phyloP scores from a whole-genome alignment of 1,284 basidiomycete genomes.

The Ustanciosporium gigantosporum region DNA sequence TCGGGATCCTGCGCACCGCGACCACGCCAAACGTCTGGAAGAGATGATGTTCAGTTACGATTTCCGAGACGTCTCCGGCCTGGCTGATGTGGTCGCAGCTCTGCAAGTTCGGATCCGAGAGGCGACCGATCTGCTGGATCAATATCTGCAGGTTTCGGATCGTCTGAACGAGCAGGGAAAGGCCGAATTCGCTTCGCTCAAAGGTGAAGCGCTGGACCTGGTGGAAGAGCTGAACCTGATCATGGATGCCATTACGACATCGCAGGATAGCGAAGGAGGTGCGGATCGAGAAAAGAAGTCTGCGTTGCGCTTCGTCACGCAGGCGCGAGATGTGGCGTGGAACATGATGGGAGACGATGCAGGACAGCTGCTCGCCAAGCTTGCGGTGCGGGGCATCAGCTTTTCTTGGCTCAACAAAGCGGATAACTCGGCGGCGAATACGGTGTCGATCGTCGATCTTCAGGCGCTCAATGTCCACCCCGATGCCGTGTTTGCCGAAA shows the following conservation, averaged over 20 bases:
- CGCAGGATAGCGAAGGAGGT: constrained; percentile 65
- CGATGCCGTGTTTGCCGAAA: constrained; percentile 84
- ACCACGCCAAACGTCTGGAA: constrained; percentile 64
- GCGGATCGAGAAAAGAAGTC: constrained; percentile 73
- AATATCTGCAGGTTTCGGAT: constrained; percentile 59
- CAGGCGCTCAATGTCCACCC: constrained; percentile 83
- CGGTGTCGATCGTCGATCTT: constrained; percentile 76
- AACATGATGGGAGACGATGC: constrained; percentile 78
- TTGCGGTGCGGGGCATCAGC: constrained; percentile 77
- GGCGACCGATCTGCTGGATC: constrained; percentile 39
- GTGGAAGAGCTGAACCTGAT: constrained; percentile 81
- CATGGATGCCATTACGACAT: constrained; percentile 84
- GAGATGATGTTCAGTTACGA: constrained; percentile 87
- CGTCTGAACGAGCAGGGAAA: constrained; percentile 66
- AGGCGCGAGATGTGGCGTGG: constrained; percentile 88
- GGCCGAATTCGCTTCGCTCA: constrained; percentile 68
- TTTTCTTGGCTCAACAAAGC: constrained; percentile 85
- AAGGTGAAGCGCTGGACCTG: constrained; percentile 75
- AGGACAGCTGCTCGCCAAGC: constrained; percentile 78
- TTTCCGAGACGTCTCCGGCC: constrained; percentile 75
- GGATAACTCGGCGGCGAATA: constrained; percentile 83
- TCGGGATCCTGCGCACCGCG: constrained; percentile 72
- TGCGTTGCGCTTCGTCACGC: constrained; percentile 78
- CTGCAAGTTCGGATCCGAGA: constrained; percentile 77
- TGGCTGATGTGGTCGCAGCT: constrained; percentile 72